Evolutionary conservation across 441 rosid species (phyloP), one percentile per base, ranked within the genome.

Genomic region (Geranium incanum): DNA sequence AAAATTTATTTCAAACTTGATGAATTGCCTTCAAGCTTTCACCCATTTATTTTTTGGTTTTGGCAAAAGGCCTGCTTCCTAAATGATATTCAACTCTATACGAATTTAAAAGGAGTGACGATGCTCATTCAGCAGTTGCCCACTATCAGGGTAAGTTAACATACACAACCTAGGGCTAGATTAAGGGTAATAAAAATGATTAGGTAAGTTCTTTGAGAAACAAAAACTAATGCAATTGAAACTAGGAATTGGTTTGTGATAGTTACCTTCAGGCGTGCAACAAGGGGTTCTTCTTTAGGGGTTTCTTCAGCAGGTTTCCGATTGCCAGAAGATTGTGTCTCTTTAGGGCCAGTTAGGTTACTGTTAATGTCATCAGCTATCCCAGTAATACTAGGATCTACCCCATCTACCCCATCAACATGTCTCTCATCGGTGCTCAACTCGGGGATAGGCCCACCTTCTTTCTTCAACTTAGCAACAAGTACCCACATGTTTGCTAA

Each of bases 401-500:
- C 70, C 23, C 74, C 80, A 76, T 78, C 80, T 18, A 72, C 70
- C 23, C 74, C 80, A 41, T 74, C 79, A 72, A 41, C 65, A 19
- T 41, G 76, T 70, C 85, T 83, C 83, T 79, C 85, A 65, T 78
- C 83, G 6, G 69, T 65, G 73, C 77, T 85, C 77, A 78, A 65
- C 78, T 84, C 89, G 1, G 87, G 81, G 72, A 81, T 69, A 33
- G 77, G 82, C 65, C 87, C 91, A 55, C 85, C 90, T 0, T 85
- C 93, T 80, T 88, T 95, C 92, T 95, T 95, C 73, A 95, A 81
- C 84, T 88, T 91, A 52, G 99, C 97, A 77, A 95, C 99, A 81
- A 95, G 97, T 48, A 95, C 95, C 98, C 99, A 92, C 99, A 95
- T 95, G 79, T 91, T 93, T 57, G 99, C 97, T 71, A 92, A 80